Evolutionary conservation across 2,329 filamentous ascomycete species (phyloP), one percentile per base, ranked within the genome.

Genomic region (Microsporum audouinii): DNA sequence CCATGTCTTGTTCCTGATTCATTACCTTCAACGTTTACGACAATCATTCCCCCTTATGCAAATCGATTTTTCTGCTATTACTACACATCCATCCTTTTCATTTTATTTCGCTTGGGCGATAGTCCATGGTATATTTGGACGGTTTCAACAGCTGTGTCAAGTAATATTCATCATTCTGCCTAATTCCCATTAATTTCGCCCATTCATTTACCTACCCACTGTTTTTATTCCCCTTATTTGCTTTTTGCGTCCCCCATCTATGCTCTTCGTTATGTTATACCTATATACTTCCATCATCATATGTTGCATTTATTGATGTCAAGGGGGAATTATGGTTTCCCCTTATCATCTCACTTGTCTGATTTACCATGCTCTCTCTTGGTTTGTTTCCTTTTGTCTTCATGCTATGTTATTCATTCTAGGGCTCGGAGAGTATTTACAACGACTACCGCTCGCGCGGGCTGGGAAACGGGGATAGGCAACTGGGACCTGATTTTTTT

Each of bases 321-420:
- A 12, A 53, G 8, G 49, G 31, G 8, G 29, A 29, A n/a, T n/a
- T 34, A 51, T 12, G 5, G 12, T 33, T 53, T 31, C 17, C 51
- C 58, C 27, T 14, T 34, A 56, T 59, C 34, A 43, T 29, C 56
- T 38, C 17, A 47, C 43, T 23, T 36, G 34, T 36, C 10, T 36
- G 34, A 5, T 36, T 47, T 27, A 23, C 23, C 43, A 27, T 47
- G 4, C 10, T 29, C 43, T 23, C 27, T 12, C 43, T 17, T 47
- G 8, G 5, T 29, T 47, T 47, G 23, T 47, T 2, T 27, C 27
- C 34, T 61, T 66, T 60, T 41, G 23, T 60, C 31, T 55, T 63
- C 61, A 62, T 63, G 62, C 59, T 58, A 60, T 66, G 63, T 66
- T 64, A 58, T 63, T 61, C 58, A 61, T 33, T 65, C 60, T 63